phyloP scores from a whole-genome alignment of 768 basidiomycete species.

The Collybia sp. region DNA sequence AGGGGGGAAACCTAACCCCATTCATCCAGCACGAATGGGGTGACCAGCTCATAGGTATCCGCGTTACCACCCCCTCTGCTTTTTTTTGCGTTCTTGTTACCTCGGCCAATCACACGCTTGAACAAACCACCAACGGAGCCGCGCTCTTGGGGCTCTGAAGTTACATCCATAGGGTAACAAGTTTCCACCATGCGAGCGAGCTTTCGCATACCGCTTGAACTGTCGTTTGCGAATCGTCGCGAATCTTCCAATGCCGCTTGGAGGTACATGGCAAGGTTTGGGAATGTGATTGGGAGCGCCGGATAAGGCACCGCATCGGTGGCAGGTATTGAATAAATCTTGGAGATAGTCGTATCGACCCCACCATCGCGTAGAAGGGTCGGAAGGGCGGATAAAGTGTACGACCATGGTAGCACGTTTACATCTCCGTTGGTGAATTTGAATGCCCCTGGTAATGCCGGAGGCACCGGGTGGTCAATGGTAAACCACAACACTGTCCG shows the following conservation, averaged over 20 bases:
- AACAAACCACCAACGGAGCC: constrained; percentile 49
- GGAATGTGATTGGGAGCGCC: constrained; percentile 68
- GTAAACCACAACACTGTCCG: constrained; percentile 74
- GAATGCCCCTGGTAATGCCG: constrained; percentile 33
- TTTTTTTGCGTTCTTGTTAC: constrained; percentile 36
- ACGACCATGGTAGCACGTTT: constrained; percentile 68
- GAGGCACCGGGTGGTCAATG: constrained; percentile 62
- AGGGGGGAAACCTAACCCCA: constrained; percentile 39
- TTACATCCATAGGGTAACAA: constrained; percentile 53
- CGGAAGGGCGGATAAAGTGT: constrained; percentile 54
- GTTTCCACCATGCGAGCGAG: constrained; percentile 65
- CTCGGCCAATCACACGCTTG: constrained; percentile 56
- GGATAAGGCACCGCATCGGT: constrained; percentile 59
- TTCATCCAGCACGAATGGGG: constrained; percentile 76
- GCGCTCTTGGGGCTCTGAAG: constrained; percentile 19
- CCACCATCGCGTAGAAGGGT: constrained; percentile 54
- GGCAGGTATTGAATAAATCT: constrained; percentile 67
- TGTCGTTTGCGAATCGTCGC: constrained; percentile 53
- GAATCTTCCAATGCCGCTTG: constrained; percentile 69
- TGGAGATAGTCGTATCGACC: constrained; percentile 58
- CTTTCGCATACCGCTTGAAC: constrained; percentile 56
- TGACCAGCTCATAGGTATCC: constrained; percentile 78
- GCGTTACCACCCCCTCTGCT: constrained; percentile 56
- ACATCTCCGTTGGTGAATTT: constrained; percentile 57
- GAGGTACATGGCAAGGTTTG: constrained; percentile 71